Percentiles rank a stretch among this genome's conserved stretches.
Evolutionary conservation across 2,329 filamentous ascomycete species (phyloP).

Genomic region (Myrmaecium sp.): DNA sequence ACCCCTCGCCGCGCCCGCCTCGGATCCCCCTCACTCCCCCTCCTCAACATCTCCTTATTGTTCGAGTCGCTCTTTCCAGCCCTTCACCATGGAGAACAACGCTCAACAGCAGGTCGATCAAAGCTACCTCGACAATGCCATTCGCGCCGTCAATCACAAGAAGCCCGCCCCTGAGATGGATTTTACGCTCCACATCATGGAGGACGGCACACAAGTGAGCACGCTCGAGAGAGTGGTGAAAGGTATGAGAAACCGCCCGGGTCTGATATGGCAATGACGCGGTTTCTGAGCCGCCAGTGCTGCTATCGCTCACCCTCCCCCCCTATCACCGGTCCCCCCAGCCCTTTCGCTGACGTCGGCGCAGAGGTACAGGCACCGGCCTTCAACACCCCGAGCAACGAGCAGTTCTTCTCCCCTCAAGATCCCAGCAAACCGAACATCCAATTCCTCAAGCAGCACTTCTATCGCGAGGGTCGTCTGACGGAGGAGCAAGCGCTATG

Average conservation of each 20-base stretch:
- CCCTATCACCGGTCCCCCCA: conserved; percentile 5
- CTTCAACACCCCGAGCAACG: conserved; percentile 78
- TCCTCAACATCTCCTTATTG: no score
- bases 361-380: conserved; percentile 94
- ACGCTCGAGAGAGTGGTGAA: conserved; percentile 94
- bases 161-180: conserved; percentile 94
- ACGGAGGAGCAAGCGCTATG: conserved; percentile 95
- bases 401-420: conserved; percentile 82
- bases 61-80: background rate
- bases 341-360: conserved; percentile 13
- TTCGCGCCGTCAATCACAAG: conserved; percentile 86
- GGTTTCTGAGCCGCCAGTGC: background rate
- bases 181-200: conserved; percentile 96
- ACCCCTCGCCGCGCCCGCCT: no score
- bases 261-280: conserved; percentile 6
- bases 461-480: conserved; percentile 90
- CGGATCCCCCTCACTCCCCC: no score
- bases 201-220: conserved; percentile 89
- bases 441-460: conserved; percentile 90
- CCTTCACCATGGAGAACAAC: conserved; percentile 18
- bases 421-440: conserved; percentile 82
- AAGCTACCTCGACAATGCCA: conserved; percentile 60
- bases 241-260: conserved; percentile 51
- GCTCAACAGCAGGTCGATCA: conserved; percentile 19
- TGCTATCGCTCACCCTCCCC: conserved; percentile 2